Base-by-base conservation (phyloP, 140 eudicot genomes). In the Stevia rebaudiana region DNA sequence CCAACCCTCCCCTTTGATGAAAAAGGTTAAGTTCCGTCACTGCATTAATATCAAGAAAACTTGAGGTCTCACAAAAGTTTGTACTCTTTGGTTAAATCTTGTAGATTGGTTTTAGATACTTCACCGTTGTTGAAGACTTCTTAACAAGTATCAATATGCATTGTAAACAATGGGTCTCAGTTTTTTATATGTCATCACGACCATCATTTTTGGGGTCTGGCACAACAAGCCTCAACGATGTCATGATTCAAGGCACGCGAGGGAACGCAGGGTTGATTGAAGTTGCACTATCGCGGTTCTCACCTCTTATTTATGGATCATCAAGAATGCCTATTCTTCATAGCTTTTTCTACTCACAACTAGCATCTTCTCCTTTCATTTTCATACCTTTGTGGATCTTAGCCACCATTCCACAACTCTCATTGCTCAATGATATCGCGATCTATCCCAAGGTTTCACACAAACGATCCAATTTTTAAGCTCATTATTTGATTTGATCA, bases 61-160 rank as follows among this genome's bases (percentile, higher is more conserved):
- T 4, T 4, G 4, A 28, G 33, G 33, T 28, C 33, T 28, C 33
- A 28, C 33, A 28, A 28, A 28, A 28, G 33, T 28, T 28, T 4
- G 4, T 28, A 28, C 33, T 1, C 33, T 28, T 28, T 28, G 33
- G n/a, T n/a, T n/a, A n/a, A n/a, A n/a, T n/a, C n/a, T 4, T 49
- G 44, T 69, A 87, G 95, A 79, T 84, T n/a, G 97, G 97, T 8
- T 89, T 78, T 65, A 49, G 73, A 49, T 85, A 83, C 66, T 57
- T 78, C n/a, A 55, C 86, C 1, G 83, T 89, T 8, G 60, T 71
- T 22, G 95, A 85, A 67, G 97, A 89, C 67, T 77, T 31, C 67
- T 73, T 81, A 30, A 85, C 97, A 17, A 76, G 95, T 21, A 67
- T 80, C 36, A 55, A 23, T 9, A 46, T 83, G 48, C 91, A 83